These are phyloP conservation scores for Alternaria sp. DNA, from an alignment of 2,329 filamentous ascomycete genomes.

Conservation along the genomic window DNA sequence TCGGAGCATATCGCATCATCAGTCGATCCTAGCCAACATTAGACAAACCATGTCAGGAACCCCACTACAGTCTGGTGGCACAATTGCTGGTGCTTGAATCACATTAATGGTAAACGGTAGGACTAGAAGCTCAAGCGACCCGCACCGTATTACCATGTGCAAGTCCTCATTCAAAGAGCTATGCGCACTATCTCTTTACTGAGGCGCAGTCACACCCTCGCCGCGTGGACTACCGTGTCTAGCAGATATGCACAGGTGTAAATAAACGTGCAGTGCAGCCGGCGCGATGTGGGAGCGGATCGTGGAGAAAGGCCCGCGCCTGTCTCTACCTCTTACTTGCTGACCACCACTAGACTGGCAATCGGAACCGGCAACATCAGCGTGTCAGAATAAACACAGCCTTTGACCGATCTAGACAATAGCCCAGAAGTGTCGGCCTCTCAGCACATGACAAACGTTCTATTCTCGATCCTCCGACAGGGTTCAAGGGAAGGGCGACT, in stretches of 20 bases:
- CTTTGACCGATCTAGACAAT: conserved; percentile 17
- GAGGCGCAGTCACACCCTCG: conserved; percentile 39
- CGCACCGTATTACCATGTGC: conserved; percentile 37
- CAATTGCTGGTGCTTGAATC: conserved; percentile 23
- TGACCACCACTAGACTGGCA: conserved; percentile 43
- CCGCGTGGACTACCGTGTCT: conserved; percentile 46
- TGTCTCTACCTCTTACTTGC: conserved; percentile 46
- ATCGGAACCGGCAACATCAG: conserved; percentile 6
- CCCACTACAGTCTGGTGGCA: conserved; percentile 25
- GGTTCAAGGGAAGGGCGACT: conserved; percentile 15
- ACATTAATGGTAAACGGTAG: conserved; percentile 26
- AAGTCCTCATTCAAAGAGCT: conserved; percentile 14
- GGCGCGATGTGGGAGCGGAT: conserved; percentile 51
- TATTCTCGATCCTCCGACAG: conserved; percentile 22
- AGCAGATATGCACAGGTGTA: conserved; percentile 47
- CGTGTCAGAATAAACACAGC: conserved; percentile 7
- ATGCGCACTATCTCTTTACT: conserved; percentile 14
- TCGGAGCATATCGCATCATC: conserved; percentile 25
- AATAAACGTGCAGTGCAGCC: conserved; percentile 54
- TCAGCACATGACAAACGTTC: conserved; percentile 20
- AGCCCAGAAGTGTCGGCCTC: conserved; percentile 7
- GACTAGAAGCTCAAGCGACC: conserved; percentile 39
- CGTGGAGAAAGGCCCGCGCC: conserved; percentile 45
- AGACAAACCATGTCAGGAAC: conserved; percentile 23
- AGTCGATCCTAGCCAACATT: conserved; percentile 17